phyloP scores from a whole-genome alignment of 352 stramenopile genomes.

The Pythium pyrilobum region DNA sequence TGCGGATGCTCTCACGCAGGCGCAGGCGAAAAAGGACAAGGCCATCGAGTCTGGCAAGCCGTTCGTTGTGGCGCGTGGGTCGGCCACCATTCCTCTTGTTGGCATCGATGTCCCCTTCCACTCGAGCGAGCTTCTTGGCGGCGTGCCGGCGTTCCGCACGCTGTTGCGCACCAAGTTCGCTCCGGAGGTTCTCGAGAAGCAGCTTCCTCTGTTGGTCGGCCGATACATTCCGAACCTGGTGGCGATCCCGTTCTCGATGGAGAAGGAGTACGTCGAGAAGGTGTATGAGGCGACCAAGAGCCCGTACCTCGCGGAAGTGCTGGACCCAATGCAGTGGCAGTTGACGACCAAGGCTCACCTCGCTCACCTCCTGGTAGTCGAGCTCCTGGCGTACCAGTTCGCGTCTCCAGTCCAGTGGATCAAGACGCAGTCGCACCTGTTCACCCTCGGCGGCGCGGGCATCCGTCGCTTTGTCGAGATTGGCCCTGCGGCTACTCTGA shows the following conservation, averaged over 20 bases:
- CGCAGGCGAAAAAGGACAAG: conserved; percentile 56
- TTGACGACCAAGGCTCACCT: conserved; percentile 62
- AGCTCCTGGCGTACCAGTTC: conserved; percentile 88
- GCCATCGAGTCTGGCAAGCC: conserved; percentile 40
- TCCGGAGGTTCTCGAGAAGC: conserved; percentile 52
- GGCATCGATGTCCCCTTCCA: conserved; percentile 90
- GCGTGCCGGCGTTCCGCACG: conserved; percentile 74
- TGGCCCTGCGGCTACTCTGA: conserved; percentile 71
- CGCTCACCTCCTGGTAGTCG: conserved; percentile 70
- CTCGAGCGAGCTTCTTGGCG: conserved; percentile 73
- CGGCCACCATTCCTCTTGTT: conserved; percentile 82
- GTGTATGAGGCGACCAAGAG: conserved; percentile 72
- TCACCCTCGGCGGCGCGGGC: conserved; percentile 40
- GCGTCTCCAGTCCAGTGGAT: conserved; percentile 89
- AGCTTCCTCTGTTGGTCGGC: conserved; percentile 62
- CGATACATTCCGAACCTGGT: conserved; percentile 88
- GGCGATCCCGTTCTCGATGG: conserved; percentile 70
- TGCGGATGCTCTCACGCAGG: conserved; percentile 46
- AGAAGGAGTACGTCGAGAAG: conserved; percentile 70
- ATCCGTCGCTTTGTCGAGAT: conserved; percentile 82
- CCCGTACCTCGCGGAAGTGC: conserved; percentile 54
- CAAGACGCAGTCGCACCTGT: conserved; percentile 77
- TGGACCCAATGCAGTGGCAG: conserved; percentile 70
- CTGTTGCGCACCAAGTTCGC: conserved; percentile 72
- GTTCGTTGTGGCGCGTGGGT: conserved; percentile 55